These are phyloP conservation scores for Jaminaea rosea DNA, from an alignment of 1,284 basidiomycete genomes.

Conservation along the genomic window DNA sequence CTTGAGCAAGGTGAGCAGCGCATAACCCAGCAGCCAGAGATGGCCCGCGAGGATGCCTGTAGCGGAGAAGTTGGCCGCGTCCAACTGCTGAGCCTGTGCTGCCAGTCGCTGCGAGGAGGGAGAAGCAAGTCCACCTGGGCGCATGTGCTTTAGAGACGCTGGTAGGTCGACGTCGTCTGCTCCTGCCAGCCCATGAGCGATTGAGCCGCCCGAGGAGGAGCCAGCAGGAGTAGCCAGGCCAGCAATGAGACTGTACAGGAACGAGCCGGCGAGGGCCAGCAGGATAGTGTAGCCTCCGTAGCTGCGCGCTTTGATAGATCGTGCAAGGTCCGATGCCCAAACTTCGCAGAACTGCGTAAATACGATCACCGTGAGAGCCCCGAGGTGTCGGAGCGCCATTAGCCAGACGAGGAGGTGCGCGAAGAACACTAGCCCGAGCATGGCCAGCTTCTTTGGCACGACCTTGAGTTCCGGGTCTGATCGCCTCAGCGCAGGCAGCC, in stretches of 20 bases:
- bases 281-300: constrained; percentile 34
- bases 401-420: constrained; percentile 36
- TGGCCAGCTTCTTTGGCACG: constrained; percentile 17
- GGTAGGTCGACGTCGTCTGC: constrained; percentile 20
- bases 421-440: constrained; percentile 27
- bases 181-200: constrained; percentile 1
- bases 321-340: constrained; percentile 36
- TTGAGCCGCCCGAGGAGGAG: constrained; percentile 4
- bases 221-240: neutral
- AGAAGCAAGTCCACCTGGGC: constrained; percentile 22
- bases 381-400: constrained; percentile 32
- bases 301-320: constrained; percentile 17
- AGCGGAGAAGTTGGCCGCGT: constrained; percentile 20
- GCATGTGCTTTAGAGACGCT: constrained; percentile 14
- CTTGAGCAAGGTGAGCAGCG: constrained; percentile 33
- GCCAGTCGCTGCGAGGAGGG: constrained; percentile 10
- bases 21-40: constrained; percentile 23
- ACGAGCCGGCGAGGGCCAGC: constrained; percentile 26
- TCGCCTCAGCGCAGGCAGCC: constrained; percentile 21
- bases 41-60: constrained; percentile 27
- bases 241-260: constrained; percentile 16
- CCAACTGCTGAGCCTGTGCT: constrained; percentile 12
- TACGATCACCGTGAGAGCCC: constrained; percentile 33
- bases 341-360: constrained; percentile 46
- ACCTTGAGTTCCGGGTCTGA: constrained; percentile 16